These are phyloP conservation scores for Spongospora subterranea DNA, from an alignment of 208 protist species.

Conservation along the genomic window DNA sequence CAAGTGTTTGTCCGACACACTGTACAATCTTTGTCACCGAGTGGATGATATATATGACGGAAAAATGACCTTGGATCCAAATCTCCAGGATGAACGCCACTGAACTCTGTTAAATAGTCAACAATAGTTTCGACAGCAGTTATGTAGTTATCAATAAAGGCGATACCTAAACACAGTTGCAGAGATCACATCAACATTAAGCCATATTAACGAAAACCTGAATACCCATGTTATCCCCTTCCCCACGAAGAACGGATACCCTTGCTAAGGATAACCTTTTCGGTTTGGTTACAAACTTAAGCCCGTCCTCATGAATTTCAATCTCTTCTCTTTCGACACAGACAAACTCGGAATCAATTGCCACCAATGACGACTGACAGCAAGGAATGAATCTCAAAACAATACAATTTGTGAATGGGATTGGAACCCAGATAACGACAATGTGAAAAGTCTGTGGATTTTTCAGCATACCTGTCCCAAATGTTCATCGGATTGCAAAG, in stretches of 20 bases:
- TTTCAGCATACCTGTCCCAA: no score
- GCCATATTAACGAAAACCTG: background rate
- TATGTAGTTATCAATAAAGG: constrained; percentile 48
- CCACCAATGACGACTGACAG: background rate
- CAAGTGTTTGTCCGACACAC: constrained; percentile 17
- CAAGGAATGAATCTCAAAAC: no score
- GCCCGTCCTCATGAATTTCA: constrained; percentile 15
- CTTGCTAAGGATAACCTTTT: background rate
- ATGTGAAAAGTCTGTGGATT: no score
- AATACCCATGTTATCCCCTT: background rate
- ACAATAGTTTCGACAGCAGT: constrained; percentile 28
- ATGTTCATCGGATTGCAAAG: no score
- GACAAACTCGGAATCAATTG: constrained; percentile 59
- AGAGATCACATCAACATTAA: background rate
- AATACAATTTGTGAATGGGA: no score
- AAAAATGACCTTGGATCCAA: constrained; percentile 9
- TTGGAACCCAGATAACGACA: no score
- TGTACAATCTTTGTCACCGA: background rate
- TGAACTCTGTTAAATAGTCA: constrained; percentile 54
- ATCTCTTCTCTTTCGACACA: constrained; percentile 48
- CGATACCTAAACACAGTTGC: background rate
- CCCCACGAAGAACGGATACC: background rate
- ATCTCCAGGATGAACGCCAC: constrained; percentile 53
- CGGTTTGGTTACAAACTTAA: background rate
- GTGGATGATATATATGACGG: background rate